These are phyloP conservation scores for Candida ponderosae DNA, from an alignment of 805 yeast genomes.

Conservation along the genomic window DNA sequence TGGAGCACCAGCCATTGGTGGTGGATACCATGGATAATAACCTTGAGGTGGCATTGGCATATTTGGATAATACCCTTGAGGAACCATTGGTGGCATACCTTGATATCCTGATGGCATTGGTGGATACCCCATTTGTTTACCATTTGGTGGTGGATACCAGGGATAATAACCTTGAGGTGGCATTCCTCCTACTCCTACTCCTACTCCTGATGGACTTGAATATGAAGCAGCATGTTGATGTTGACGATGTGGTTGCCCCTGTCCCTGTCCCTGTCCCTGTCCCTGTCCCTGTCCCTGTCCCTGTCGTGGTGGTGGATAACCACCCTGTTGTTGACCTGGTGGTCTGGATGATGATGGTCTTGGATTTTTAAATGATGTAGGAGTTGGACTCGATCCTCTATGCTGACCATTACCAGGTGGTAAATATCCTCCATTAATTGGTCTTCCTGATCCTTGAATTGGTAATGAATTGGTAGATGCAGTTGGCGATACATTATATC, in stretches of 20 bases:
- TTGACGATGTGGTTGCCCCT: too few relatives aligned
- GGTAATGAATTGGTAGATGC: background rate
- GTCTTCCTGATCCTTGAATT: background rate
- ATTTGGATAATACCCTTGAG: conserved; percentile 10
- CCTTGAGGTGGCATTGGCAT: conserved; percentile 7
- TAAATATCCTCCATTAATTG: background rate
- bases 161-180: conserved; percentile 1
- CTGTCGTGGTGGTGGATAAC: too few relatives aligned
- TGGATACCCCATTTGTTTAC: background rate
- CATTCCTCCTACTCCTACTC: too few relatives aligned
- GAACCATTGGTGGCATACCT: conserved; percentile 15
- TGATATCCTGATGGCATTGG: conserved; percentile 17
- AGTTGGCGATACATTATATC: background rate
- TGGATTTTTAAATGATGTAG: conserved; percentile 1
- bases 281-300: too few relatives aligned
- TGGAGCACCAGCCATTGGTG: conserved; percentile 12
- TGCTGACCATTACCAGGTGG: background rate
- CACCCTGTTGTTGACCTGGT: background rate
- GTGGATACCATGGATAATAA: conserved; percentile 15
- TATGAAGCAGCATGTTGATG: background rate
- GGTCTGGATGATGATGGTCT: background rate
- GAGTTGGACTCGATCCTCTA: background rate
- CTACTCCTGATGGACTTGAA: background rate
- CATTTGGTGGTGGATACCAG: background rate
- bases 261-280: too few relatives aligned